Conservation (phyloP, 108 stramenopile genomes). For the Aurantiochytrium sp. region DNA sequence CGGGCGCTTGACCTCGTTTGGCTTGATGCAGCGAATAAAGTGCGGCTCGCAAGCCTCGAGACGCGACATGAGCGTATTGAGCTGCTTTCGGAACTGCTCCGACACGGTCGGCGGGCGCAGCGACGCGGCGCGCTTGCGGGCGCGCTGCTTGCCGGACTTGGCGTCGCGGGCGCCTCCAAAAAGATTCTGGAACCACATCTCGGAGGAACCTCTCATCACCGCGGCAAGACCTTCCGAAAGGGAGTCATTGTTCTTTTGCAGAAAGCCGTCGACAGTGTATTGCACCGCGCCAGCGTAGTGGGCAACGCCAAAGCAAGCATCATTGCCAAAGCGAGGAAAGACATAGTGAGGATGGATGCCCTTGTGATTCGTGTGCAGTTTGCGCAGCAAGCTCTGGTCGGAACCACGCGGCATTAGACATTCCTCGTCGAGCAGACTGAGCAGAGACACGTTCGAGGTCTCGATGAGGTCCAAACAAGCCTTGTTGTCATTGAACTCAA, state of each 20-base stretch:
- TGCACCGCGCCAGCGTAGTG: constrained; percentile 89
- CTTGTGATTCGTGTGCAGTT: constrained; percentile 50
- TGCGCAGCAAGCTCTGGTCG: constrained; percentile 23
- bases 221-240: constrained; percentile 72
- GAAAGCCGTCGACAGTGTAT: constrained; percentile 76
- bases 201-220: constrained; percentile 17
- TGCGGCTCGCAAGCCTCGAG: constrained; percentile 76
- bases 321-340: constrained; percentile 77
- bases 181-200: background rate
- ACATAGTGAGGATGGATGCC: constrained; percentile 64
- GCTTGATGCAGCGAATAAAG: constrained; percentile 85
- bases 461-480: constrained; percentile 69
- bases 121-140: background rate
- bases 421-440: constrained; percentile 67
- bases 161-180: background rate
- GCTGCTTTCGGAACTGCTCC: constrained; percentile 70
- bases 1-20: constrained; percentile 64
- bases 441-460: constrained; percentile 57
- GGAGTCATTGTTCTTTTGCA: constrained; percentile 85
- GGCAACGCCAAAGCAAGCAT: constrained; percentile 70
- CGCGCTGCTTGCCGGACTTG: constrained; percentile 6
- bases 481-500: constrained; percentile 93
- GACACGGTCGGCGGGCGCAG: constrained; percentile 47
- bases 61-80: constrained; percentile 67
- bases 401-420: constrained; percentile 19